Evolutionary conservation across 495 filamentous ascomycete genomes (phyloP), one percentile per base, ranked within the genome.

Genomic region (Lasiosphaeriaceae sp.): DNA sequence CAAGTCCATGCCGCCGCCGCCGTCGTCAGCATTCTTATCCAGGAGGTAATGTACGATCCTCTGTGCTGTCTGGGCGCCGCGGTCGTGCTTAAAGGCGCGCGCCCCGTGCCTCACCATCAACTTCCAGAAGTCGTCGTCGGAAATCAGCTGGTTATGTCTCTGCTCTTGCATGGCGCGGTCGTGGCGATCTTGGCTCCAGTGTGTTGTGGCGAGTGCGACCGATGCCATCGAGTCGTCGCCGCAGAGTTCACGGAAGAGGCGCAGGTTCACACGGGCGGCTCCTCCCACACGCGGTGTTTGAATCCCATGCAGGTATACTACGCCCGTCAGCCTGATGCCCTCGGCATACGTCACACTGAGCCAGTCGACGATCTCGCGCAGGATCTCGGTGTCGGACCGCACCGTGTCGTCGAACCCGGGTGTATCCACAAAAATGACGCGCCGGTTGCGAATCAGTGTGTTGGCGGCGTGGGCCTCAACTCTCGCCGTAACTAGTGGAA

Each of bases 361-460:
- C 35, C 60, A 22, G 2, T 47, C 29, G 1, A 70, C 55, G 1
- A 76, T 71, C 21, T 72, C 62, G 12, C 46, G 19, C 14, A 77
- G 59, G 11, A 77, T 60, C 21, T 70, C 56, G 1, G 44, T 54
- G 43, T 74, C 71, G 34, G 62, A 62, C 8, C 50, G 47, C 7
- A 11, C 50, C 1, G 65, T 71, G 39, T 73, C 71, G 43, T 73
- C 60, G 39, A 74, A 74, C 1, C 71, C 71, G 12, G 71, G 67
- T 8, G 69, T 71, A 43, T 74, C 71, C 17, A 72, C 52, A 3
- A 73, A 37, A 14, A 37, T 37, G 34, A 37, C 34, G 1, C 34
- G 34, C 49, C 49, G 49, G 26, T 20, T 29, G 20, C 4, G 29
- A 17, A 51, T 37, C 12, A 12, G 49, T 3, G 35, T n/a, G 16